Base-by-base conservation (phyloP, 495 filamentous ascomycete genomes). In the Podospora sp. region DNA sequence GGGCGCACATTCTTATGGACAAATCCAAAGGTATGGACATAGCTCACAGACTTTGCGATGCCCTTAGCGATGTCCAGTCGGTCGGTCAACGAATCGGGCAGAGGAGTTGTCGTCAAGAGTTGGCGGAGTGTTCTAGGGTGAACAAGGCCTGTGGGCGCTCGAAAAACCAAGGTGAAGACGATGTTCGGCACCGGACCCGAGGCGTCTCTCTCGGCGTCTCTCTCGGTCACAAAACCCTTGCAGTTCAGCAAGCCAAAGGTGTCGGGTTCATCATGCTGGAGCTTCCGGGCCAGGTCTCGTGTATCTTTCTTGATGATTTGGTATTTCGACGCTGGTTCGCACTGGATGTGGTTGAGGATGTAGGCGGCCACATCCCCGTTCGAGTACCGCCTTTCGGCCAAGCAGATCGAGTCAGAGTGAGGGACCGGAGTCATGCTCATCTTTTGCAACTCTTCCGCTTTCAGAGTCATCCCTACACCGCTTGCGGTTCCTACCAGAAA, bases 1-100 rank as follows among this genome's bases (percentile, higher is more conserved):
- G 86, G 86, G 0, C 84, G 76, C 46, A 89, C 77, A 67, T 81
- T 86, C 72, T 87, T 88, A 73, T 89, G 86, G 14, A 88, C 85
- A 53, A 87, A 82, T 29, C 77, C 76, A 36, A 75, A 76, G 1
- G 76, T 77, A 68, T 89, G 86, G 1, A 88, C 74, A 68, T 78
- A 87, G 67, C 68, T 75, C n/a, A 87, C 76, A 0, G 81, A 75
- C 49, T 69, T 71, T 21, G 82, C 80, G 8, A 87, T 52, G 51
- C 79, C 70, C 50, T 71, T 76, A n/a, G 84, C 85, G 18, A 87
- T 68, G 20, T 66, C n/a, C n/a, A 73, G 21, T 6, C 63, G 62
- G 20, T 46, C 16, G 0, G 70, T 52, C 6, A 72, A 61, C 25
- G 67, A 68, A n/a, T 56, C 29, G 27, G 9, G 24, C 24, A 51